Percentiles rank a stretch among this genome's conserved stretches.
Conservation (phyloP, 352 stramenopile species). For the Phytophthora hibernalis region DNA sequence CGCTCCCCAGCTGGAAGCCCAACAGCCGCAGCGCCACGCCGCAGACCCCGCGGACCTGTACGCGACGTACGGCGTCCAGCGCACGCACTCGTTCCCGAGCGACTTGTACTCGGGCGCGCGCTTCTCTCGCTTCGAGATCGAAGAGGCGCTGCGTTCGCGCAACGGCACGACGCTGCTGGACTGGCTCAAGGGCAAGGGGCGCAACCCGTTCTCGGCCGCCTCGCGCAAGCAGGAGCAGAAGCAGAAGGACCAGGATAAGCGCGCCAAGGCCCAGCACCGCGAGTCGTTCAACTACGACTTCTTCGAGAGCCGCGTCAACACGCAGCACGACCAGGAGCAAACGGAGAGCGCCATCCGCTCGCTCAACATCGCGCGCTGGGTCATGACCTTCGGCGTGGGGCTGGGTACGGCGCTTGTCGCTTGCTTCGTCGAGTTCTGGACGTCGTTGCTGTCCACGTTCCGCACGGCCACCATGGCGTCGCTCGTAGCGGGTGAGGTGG, state of each 20-base stretch:
- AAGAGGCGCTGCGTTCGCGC: conserved; percentile 69
- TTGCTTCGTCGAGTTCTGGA: conserved; percentile 94
- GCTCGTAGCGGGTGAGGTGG: conserved; percentile 67
- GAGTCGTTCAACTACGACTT: conserved; percentile 91
- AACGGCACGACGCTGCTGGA: conserved; percentile 73
- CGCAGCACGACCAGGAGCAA: conserved; percentile 88
- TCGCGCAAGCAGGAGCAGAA: conserved; percentile 43
- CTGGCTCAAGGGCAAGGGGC: conserved; percentile 63
- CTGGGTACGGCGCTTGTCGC: conserved; percentile 93
- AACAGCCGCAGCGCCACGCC: conserved; percentile 16
- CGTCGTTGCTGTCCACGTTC: conserved; percentile 81
- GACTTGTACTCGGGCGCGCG: conserved; percentile 77
- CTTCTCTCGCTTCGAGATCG: conserved; percentile 82
- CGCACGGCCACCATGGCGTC: conserved; percentile 93
- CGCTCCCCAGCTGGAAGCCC: conserved; percentile 19
- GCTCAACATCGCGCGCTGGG: conserved; percentile 92
- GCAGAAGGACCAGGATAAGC: conserved; percentile 74
- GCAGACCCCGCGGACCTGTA: conserved; percentile 19
- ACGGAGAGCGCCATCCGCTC: conserved; percentile 76
- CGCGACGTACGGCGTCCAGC: conserved; percentile 56
- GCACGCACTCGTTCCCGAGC: conserved; percentile 83
- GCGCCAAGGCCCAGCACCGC: conserved; percentile 84
- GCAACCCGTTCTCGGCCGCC: conserved; percentile 39
- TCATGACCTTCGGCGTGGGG: conserved; percentile 96
- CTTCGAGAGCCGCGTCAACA: conserved; percentile 88